Evolutionary conservation across 129 eudicot genomes (phyloP), one percentile per base, ranked within the genome.

Genomic region (Flaveria linearis): DNA sequence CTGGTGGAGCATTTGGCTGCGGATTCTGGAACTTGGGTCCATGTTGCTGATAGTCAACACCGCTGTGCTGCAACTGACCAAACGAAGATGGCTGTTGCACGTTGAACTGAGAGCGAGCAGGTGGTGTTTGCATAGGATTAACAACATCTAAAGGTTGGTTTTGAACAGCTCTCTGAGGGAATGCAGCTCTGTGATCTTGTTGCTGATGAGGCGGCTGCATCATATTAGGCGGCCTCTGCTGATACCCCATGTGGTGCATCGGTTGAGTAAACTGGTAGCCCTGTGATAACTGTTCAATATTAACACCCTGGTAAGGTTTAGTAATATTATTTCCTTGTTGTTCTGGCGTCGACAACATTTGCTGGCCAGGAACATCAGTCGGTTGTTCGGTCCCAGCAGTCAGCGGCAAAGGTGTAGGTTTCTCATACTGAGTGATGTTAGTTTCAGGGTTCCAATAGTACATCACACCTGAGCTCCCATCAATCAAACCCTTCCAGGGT

Each of bases 361-460:
- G 94, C 58, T 81, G 87, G 42, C 80, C 82, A 33, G 84, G 79
- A 69, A 67, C 39, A 20, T 86, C 90, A 61, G 82, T 86, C 12
- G 86, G 84, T 52, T 83, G 92, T 58, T 60, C 64, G 42, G 82
- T 30, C 78, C 85, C 82, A 51, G 76, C 22, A 20, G 73, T 85
- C 3, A 84, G 83, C 3, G 76, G 91, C 5, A 78, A 82, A 63
- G 87, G 70, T 13, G 82, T 16, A 25, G 98, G 98, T 71, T 86
- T 94, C 84, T 94, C 98, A 64, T 94, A 91, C 79, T 94, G 98
- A 28, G 98, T 94, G 75, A 87, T 71, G 64, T 91, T 91, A 22
- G 97, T 91, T 70, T 94, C 98, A 5, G 96, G 98, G 81, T 94
- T 94, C 98, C 98, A 94, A 60, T 87, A 94, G 76, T 94, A 94